Conservation (phyloP, 1,284 basidiomycete species). For the Rhodotorula sp. region DNA sequence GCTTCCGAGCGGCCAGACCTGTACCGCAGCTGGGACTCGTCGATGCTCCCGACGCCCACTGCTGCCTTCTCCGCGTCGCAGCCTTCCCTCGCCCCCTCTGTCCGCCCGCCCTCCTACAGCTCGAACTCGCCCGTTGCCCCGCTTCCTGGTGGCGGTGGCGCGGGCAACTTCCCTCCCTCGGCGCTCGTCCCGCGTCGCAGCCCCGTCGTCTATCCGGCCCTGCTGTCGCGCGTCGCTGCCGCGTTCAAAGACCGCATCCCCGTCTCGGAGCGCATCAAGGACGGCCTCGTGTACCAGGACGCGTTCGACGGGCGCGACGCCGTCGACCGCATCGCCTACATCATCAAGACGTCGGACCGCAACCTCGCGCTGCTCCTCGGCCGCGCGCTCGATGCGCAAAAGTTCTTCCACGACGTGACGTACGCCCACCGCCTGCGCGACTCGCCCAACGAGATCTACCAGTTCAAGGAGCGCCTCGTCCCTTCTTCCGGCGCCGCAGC, state of each 20-base stretch:
- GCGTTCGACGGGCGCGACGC: conserved; percentile 96
- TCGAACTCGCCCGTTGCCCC: neutral
- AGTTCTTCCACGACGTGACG: conserved; percentile 99
- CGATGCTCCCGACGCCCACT: neutral
- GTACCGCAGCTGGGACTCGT: neutral
- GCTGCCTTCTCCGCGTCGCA: conserved; percentile 9
- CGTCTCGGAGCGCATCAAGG: conserved; percentile 80
- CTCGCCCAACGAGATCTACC: conserved; percentile 85
- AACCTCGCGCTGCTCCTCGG: conserved; percentile 93
- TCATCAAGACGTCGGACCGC: conserved; percentile 96
- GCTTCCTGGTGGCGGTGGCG: neutral
- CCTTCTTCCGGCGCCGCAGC: conserved; percentile 13
- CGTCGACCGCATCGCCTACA: conserved; percentile 92
- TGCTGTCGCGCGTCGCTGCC: conserved; percentile 90
- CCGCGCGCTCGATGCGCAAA: conserved; percentile 93
- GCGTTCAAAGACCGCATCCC: conserved; percentile 83
- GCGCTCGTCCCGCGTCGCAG: conserved; percentile 7
- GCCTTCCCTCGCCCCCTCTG: conserved; percentile 12
- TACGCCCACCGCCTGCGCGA: conserved; percentile 96
- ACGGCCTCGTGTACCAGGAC: conserved; percentile 93
- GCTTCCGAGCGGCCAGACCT: conserved; percentile 37
- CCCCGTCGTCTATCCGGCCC: conserved; percentile 74
- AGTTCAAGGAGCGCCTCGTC: conserved; percentile 63
- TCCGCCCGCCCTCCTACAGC: conserved; percentile 21
- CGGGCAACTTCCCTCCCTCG: neutral